Evolutionary conservation across 768 basidiomycete species (phyloP).

Genomic region (Tricholoma terreum): DNA sequence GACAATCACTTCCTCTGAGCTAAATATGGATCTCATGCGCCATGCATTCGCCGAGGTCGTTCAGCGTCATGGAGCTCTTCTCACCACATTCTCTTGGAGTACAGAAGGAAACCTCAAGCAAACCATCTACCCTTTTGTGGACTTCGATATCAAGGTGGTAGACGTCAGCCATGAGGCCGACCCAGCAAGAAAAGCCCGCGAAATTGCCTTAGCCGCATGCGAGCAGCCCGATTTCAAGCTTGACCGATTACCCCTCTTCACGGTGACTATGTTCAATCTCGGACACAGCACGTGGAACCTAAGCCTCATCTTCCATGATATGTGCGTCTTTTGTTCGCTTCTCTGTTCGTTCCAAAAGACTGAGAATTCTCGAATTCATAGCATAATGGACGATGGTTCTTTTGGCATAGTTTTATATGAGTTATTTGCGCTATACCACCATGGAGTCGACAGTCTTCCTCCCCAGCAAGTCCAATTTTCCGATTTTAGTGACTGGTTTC

Average conservation of each 20-base stretch:
- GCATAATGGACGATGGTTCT: background rate
- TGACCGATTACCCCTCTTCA: background rate
- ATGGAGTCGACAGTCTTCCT: background rate
- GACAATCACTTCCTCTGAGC: background rate
- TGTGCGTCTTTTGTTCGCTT: background rate
- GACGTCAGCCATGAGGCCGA: background rate
- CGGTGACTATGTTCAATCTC: background rate
- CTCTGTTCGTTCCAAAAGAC: background rate
- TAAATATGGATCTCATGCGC: background rate
- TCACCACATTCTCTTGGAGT: background rate
- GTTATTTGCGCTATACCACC: background rate
- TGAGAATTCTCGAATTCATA: background rate
- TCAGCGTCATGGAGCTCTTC: background rate
- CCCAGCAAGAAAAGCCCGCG: background rate
- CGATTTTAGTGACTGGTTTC: conserved; percentile 1
- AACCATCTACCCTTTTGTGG: background rate
- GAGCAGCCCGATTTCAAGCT: background rate
- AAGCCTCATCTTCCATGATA: background rate
- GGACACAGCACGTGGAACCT: background rate
- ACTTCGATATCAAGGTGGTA: background rate
- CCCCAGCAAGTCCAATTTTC: background rate
- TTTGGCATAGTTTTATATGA: background rate
- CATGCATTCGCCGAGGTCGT: background rate
- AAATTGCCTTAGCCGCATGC: background rate
- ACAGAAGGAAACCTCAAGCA: background rate